These are phyloP conservation scores for Vitis amurensis DNA, from an alignment of 164 flowering plant species.

Conservation along the genomic window DNA sequence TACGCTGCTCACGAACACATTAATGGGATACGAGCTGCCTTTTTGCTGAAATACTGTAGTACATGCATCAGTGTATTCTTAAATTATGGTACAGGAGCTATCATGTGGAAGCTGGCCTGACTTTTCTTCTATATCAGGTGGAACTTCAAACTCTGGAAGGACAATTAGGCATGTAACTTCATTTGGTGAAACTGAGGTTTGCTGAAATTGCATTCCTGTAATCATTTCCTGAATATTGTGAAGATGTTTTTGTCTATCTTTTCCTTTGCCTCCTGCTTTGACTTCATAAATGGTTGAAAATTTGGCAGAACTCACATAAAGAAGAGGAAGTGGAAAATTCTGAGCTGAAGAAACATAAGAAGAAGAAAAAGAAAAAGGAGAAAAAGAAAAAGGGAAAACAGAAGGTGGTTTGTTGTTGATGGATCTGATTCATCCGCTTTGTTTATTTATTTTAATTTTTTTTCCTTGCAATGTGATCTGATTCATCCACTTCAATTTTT, in stretches of 20 bases:
- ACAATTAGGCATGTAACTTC: conserved; percentile 52
- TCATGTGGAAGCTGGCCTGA: not conserved
- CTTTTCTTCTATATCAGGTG: conserved; percentile 32
- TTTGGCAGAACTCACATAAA: conserved; percentile 23
- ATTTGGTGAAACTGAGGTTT: conserved; percentile 56
- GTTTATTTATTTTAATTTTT: not conserved
- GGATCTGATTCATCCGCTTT: not conserved
- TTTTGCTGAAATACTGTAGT: too few species aligned
- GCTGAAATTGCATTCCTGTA: conserved; percentile 2
- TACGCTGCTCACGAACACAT: too few species aligned
- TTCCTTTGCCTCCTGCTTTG: too few species aligned
- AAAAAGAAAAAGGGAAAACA: conserved; percentile 35
- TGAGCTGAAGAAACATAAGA: conserved; percentile 19
- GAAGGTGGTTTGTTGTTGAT: conserved; percentile 31
- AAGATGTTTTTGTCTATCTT: not conserved
- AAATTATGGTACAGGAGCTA: too few species aligned
- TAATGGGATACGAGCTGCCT: too few species aligned
- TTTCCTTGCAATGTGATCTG: not conserved
- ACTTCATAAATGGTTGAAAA: not conserved
- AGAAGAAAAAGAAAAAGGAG: conserved; percentile 24
- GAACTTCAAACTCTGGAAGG: conserved; percentile 47
- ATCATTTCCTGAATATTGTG: not conserved
- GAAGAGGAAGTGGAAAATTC: conserved; percentile 11
- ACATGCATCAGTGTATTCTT: too few species aligned
- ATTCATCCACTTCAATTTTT: not conserved